Conservation (phyloP, 2,329 filamentous ascomycete species). For the Botryotinia globosa region DNA sequence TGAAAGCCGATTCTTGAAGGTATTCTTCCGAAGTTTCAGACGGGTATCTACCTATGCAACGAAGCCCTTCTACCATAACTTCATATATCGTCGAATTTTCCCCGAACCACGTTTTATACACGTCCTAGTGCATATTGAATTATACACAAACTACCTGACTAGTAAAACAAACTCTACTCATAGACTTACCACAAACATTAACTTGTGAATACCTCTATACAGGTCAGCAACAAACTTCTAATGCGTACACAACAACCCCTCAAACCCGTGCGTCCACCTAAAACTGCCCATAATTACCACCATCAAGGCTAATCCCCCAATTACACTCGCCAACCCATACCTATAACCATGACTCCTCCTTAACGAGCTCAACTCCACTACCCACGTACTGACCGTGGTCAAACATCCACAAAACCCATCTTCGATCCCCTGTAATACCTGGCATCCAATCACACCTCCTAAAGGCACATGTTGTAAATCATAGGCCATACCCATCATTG, state of each 20-base stretch:
- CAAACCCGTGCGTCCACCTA: constrained; percentile 63
- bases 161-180: not conserved
- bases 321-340: constrained; percentile 63
- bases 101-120: not conserved
- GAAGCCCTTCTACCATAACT: not conserved
- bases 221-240: constrained; percentile 19
- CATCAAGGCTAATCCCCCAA: constrained; percentile 55
- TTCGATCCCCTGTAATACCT: constrained; percentile 63
- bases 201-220: not conserved
- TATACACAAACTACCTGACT: not conserved
- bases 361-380: constrained; percentile 56
- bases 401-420: constrained; percentile 67
- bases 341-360: constrained; percentile 60
- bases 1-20: not conserved
- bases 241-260: constrained; percentile 32
- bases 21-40: not conserved
- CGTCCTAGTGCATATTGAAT: not conserved
- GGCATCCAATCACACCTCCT: constrained; percentile 58
- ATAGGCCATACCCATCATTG: constrained; percentile 71
- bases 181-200: not conserved
- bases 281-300: constrained; percentile 73
- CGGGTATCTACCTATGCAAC: not conserved
- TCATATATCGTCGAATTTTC: not conserved
- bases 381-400: constrained; percentile 68
- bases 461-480: constrained; percentile 69